Conservation (phyloP, 1,284 basidiomycete species). For the Crepidotus sp. region DNA sequence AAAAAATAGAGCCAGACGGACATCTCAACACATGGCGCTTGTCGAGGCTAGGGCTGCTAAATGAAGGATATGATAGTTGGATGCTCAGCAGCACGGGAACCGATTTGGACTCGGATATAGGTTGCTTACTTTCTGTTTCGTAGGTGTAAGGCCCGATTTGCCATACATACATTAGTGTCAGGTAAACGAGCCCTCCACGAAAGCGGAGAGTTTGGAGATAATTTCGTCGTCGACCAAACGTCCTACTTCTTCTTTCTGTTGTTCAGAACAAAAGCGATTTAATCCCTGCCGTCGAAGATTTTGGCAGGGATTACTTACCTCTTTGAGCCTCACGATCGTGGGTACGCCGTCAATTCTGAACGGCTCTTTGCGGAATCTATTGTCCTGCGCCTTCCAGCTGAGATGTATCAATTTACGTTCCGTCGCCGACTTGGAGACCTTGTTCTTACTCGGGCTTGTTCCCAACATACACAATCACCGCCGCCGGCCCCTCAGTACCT, state of each 20-base stretch:
- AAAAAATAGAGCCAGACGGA: neutral
- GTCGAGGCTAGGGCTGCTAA: no score
- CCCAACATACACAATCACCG: constrained; percentile 68
- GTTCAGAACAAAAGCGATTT: neutral
- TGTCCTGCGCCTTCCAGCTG: constrained; percentile 63
- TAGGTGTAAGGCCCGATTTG: no score
- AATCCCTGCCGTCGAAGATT: neutral
- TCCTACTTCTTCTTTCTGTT: constrained; percentile 8
- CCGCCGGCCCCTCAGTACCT: constrained; percentile 44
- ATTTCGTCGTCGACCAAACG: constrained; percentile 11
- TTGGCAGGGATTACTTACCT: neutral
- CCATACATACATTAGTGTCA: no score
- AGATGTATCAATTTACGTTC: neutral
- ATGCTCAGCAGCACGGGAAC: no score
- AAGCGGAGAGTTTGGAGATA: constrained; percentile 2
- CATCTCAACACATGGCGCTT: neutral
- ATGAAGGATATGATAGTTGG: neutral
- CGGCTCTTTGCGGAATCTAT: constrained; percentile 53
- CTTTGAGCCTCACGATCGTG: constrained; percentile 56
- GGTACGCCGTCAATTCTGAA: constrained; percentile 64
- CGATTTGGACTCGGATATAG: no score
- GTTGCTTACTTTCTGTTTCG: no score
- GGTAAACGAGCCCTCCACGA: neutral
- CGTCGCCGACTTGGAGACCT: neutral
- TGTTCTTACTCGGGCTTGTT: constrained; percentile 38